Conservation (phyloP, 768 basidiomycete genomes). For the Rhizopogon salebrosus region DNA sequence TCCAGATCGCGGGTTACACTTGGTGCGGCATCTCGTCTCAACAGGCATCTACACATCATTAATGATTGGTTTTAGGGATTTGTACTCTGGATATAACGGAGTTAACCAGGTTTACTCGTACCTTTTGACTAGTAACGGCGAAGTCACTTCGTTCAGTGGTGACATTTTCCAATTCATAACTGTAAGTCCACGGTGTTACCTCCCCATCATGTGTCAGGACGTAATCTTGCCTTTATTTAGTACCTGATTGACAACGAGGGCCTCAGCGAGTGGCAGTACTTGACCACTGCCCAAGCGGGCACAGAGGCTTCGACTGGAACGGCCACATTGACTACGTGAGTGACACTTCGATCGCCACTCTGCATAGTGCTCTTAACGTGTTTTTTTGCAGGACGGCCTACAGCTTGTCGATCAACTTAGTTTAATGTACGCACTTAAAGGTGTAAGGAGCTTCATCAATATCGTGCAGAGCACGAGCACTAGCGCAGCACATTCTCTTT, state of each 20-base stretch:
- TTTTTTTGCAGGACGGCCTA: constrained; percentile 35
- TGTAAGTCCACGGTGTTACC: constrained; percentile 21
- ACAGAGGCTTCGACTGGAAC: constrained; percentile 59
- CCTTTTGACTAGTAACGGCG: constrained; percentile 29
- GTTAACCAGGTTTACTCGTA: constrained; percentile 49
- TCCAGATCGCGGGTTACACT: constrained; percentile 43
- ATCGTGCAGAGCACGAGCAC: not conserved
- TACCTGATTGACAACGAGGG: constrained; percentile 44
- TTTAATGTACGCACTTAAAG: not conserved
- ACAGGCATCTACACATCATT: not conserved
- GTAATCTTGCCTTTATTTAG: constrained; percentile 23
- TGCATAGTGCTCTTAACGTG: not conserved
- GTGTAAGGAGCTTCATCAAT: not conserved
- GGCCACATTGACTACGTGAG: constrained; percentile 51
- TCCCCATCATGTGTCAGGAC: not conserved
- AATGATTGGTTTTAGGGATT: constrained; percentile 33
- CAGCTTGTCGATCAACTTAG: constrained; percentile 39
- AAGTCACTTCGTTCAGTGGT: constrained; percentile 44
- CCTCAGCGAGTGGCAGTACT: constrained; percentile 47
- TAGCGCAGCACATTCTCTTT: not conserved
- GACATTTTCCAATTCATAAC: constrained; percentile 51
- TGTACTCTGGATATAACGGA: constrained; percentile 51
- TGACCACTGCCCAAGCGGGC: constrained; percentile 56
- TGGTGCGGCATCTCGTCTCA: constrained; percentile 32
- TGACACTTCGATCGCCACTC: not conserved